Evolutionary conservation across 2,329 filamentous ascomycete species (phyloP).

Genomic region (Calonectria honghensis): DNA sequence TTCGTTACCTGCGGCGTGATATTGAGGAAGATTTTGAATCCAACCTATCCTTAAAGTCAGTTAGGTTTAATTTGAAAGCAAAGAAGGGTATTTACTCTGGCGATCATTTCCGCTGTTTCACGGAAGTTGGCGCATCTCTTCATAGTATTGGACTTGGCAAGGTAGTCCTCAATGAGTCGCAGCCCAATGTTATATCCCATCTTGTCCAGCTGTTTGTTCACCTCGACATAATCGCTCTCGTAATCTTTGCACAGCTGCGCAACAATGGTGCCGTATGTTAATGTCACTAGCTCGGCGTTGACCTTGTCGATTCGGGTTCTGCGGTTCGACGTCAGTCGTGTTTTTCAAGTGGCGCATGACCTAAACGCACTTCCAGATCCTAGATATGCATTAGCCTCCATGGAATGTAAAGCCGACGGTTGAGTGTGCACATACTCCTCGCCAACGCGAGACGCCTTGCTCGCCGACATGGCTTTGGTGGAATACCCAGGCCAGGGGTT

Average conservation of each 20-base stretch:
- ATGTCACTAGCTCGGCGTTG: constrained; percentile 96
- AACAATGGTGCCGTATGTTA: constrained; percentile 98
- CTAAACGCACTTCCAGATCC: constrained; percentile 91
- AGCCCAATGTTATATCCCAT: constrained; percentile 99
- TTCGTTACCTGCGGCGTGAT: constrained; percentile 95
- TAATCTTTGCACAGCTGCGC: constrained; percentile 98
- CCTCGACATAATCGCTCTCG: constrained; percentile 93
- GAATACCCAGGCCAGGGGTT: constrained; percentile 20
- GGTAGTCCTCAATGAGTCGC: constrained; percentile 96
- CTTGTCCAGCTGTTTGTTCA: constrained; percentile 98
- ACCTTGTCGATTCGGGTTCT: constrained; percentile 98
- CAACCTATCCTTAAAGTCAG: constrained; percentile 77
- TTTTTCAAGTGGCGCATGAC: background rate
- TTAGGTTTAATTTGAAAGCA: background rate
- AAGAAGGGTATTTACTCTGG: constrained; percentile 77
- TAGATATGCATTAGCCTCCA: constrained; percentile 65
- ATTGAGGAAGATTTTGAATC: constrained; percentile 99
- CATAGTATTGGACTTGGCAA: constrained; percentile 94
- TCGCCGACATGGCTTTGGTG: constrained; percentile 71
- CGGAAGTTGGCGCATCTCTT: constrained; percentile 93
- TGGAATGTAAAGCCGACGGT: constrained; percentile 27
- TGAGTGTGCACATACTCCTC: constrained; percentile 72
- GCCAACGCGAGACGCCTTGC: constrained; percentile 76
- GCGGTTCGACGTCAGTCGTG: constrained; percentile 44
- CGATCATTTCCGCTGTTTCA: constrained; percentile 97